Percentiles rank a stretch among this genome's conserved stretches.
phyloP scores from a whole-genome alignment of 2,329 filamentous ascomycete genomes.

The Alternaria infectoria region DNA sequence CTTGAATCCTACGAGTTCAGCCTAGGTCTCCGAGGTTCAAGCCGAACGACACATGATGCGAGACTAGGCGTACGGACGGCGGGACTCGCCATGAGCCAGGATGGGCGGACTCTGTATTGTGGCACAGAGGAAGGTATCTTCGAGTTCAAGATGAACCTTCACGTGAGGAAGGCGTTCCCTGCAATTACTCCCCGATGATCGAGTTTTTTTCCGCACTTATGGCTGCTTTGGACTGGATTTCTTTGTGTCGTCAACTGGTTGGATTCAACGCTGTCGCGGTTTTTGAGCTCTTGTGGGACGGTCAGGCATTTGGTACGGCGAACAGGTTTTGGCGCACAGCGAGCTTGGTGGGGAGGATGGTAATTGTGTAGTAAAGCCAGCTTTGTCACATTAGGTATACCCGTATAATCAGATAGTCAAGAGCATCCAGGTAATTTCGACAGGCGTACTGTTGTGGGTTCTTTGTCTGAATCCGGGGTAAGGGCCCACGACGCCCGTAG shows the following conservation, averaged over 20 bases:
- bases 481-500: slow-evolving; percentile 12
- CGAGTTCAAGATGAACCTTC: slow-evolving; percentile 71
- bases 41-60: slow-evolving; percentile 35
- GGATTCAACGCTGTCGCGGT: not conserved
- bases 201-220: not conserved
- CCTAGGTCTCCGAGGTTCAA: slow-evolving; percentile 32
- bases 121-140: slow-evolving; percentile 74
- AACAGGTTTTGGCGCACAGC: slow-evolving; percentile 5
- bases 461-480: slow-evolving; percentile 27
- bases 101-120: slow-evolving; percentile 55
- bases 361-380: slow-evolving; percentile 1
- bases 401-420: slow-evolving; percentile 8
- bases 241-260: not conserved
- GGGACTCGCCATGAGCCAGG: slow-evolving; percentile 56
- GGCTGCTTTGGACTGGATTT: not conserved
- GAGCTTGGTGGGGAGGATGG: not conserved
- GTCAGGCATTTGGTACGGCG: slow-evolving; percentile 7
- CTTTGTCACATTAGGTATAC: slow-evolving; percentile 9
- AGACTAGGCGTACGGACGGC: slow-evolving; percentile 53
- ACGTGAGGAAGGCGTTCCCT: slow-evolving; percentile 61
- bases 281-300: not conserved
- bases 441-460: not conserved
- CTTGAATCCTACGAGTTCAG: slow-evolving; percentile 34
- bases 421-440: not conserved
- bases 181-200: slow-evolving; percentile 48